These are phyloP conservation scores for Astrothelium macrocarpum DNA, from an alignment of 495 filamentous ascomycete species.

Conservation along the genomic window DNA sequence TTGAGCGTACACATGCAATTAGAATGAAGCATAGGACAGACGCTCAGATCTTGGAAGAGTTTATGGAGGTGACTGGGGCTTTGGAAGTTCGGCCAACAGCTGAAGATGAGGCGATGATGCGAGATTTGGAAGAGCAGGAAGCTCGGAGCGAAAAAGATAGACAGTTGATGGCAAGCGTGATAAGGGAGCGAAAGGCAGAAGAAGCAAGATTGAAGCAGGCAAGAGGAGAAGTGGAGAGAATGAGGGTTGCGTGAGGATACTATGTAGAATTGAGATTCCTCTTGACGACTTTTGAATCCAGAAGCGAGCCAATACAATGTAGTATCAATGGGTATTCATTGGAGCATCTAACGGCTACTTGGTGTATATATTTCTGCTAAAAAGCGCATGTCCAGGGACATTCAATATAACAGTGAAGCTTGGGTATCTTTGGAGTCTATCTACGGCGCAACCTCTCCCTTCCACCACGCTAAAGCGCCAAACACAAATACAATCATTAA, in stretches of 20 bases:
- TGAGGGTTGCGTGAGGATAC: conserved; percentile 8
- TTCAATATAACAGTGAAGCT: conserved; percentile 13
- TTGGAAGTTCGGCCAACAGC: conserved; percentile 48
- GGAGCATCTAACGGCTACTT: no score
- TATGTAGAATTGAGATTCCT: no score
- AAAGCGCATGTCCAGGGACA: conserved; percentile 3
- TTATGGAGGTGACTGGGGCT: conserved; percentile 62
- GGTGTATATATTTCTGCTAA: no score
- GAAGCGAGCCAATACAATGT: no score
- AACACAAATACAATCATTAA: conserved; percentile 68
- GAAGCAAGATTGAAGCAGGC: conserved; percentile 24
- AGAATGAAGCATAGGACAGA: conserved; percentile 54
- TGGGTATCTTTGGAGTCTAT: conserved; percentile 5
- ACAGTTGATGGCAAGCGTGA: conserved; percentile 51
- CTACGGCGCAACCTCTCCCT: conserved; percentile 22
- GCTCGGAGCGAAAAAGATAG: conserved; percentile 45
- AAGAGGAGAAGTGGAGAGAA: conserved; percentile 22
- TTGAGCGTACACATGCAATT: conserved; percentile 41
- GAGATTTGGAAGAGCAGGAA: conserved; percentile 49
- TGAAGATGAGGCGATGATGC: conserved; percentile 47
- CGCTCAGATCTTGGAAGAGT: conserved; percentile 54
- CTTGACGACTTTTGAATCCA: no score
- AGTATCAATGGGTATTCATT: no score
- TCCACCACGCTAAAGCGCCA: conserved; percentile 60
- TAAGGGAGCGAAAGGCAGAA: conserved; percentile 45